A percentile compares a stretch with the other conserved stretches of the same genome.
Conservation (phyloP, 1,139 yeast species). For the Geotrichum europaeum region DNA sequence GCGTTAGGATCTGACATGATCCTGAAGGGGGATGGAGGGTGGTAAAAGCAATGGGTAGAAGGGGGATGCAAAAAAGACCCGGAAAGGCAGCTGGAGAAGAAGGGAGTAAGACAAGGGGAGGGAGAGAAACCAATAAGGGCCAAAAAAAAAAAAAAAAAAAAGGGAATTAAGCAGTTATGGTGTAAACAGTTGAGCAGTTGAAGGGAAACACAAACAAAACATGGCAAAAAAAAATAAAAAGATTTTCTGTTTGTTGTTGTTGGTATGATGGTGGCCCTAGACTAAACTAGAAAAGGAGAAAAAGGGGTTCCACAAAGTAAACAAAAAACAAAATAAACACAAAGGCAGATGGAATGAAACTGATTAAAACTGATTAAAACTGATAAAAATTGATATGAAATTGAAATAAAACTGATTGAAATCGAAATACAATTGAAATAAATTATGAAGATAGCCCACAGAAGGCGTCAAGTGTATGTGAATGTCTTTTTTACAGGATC, state of each 20-base stretch:
- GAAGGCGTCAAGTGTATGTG: no score
- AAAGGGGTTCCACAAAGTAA: not conserved
- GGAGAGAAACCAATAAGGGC: not conserved
- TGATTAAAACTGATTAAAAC: no score
- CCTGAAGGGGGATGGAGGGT: not conserved
- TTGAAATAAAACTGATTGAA: no score
- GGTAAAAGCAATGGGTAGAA: not conserved
- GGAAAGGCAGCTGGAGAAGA: not conserved
- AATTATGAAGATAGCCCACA: no score
- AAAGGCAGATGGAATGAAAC: not conserved
- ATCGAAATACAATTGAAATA: no score
- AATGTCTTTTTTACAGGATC: no score
- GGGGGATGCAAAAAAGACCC: not conserved
- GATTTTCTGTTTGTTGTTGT: not conserved
- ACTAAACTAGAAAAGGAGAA: not conserved
- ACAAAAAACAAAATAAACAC: not conserved
- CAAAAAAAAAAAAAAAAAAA: not conserved
- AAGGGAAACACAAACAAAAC: not conserved
- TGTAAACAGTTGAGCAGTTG: not conserved
- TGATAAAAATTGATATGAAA: no score
- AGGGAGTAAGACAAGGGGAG: not conserved
- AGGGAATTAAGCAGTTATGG: not conserved
- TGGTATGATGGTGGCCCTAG: no score
- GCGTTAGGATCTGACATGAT: constrained; percentile 15
- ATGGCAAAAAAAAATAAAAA: not conserved